A percentile compares a stretch with the other conserved stretches of the same genome.
These are phyloP conservation scores for Vachellia collinsii DNA, from an alignment of 306 rosid species.

Conservation along the genomic window DNA sequence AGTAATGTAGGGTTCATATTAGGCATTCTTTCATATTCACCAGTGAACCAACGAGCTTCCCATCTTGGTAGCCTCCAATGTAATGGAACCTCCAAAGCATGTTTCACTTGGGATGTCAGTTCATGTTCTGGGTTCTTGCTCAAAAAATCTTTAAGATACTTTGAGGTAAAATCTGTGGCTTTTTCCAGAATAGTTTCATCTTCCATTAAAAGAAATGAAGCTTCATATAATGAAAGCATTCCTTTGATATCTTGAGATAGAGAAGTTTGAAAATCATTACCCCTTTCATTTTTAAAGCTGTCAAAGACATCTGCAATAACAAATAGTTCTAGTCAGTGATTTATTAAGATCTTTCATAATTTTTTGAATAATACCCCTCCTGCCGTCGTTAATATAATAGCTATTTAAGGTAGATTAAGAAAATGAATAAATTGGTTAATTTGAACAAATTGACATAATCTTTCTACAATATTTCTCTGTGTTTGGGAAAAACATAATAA, in stretches of 20 bases:
- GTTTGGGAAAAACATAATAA: too few relatives aligned
- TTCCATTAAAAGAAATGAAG: neutral
- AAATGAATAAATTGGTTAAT: too few relatives aligned
- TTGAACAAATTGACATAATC: too few relatives aligned
- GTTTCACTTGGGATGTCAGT: neutral
- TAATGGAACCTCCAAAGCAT: conserved; percentile 1
- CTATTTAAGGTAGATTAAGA: too few relatives aligned
- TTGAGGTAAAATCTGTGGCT: conserved; percentile 3
- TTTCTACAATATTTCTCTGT: too few relatives aligned
- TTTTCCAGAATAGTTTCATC: neutral
- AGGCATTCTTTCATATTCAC: neutral
- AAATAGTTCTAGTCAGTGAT: neutral
- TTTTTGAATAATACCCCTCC: too few relatives aligned
- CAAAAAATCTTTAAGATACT: neutral
- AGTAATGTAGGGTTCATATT: neutral
- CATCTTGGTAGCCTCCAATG: conserved; percentile 9
- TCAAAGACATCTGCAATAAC: neutral
- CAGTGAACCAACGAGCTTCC: neutral
- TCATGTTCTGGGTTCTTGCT: neutral
- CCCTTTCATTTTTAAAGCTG: neutral
- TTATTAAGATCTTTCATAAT: too few relatives aligned
- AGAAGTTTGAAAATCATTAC: neutral
- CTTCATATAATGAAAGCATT: conserved; percentile 1
- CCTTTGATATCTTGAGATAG: neutral
- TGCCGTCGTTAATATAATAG: too few relatives aligned